These are phyloP conservation scores for Podospora tetraspora DNA, from an alignment of 495 filamentous ascomycete genomes.

Conservation along the genomic window DNA sequence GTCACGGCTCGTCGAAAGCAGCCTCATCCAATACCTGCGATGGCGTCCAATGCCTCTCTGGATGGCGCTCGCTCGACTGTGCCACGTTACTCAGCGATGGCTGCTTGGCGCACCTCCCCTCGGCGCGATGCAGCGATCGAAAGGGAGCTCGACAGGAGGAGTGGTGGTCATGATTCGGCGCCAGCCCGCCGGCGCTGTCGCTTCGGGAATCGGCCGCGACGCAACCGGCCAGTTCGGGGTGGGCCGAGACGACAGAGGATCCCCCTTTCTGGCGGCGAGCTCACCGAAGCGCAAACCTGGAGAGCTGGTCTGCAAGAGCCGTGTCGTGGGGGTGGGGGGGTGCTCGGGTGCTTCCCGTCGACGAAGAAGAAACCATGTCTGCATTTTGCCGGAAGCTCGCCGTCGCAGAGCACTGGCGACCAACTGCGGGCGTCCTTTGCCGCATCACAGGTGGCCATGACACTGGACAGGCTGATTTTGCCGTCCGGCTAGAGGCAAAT, in stretches of 20 bases:
- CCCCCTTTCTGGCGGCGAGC: background rate
- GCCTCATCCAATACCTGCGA: background rate
- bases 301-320: background rate
- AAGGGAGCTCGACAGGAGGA: background rate
- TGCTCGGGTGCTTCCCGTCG: background rate
- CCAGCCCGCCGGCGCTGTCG: background rate
- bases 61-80: background rate
- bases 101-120: background rate
- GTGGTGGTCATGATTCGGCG: background rate
- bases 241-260: background rate
- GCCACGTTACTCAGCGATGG: background rate
- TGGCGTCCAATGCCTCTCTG: background rate
- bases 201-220: background rate
- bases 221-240: background rate
- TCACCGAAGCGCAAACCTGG: background rate
- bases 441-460: constrained; percentile 4
- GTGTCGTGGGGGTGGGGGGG: background rate
- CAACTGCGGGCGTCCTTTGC: constrained; percentile 8
- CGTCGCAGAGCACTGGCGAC: constrained; percentile 12
- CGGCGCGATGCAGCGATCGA: background rate
- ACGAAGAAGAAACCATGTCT: background rate
- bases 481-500: constrained; percentile 14
- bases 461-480: constrained; percentile 8
- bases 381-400: constrained; percentile 11
- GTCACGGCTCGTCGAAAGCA: background rate